Evolutionary conservation across 2,329 filamentous ascomycete genomes (phyloP), one percentile per base, ranked within the genome.

Genomic region (Pseudomassariella vexata): DNA sequence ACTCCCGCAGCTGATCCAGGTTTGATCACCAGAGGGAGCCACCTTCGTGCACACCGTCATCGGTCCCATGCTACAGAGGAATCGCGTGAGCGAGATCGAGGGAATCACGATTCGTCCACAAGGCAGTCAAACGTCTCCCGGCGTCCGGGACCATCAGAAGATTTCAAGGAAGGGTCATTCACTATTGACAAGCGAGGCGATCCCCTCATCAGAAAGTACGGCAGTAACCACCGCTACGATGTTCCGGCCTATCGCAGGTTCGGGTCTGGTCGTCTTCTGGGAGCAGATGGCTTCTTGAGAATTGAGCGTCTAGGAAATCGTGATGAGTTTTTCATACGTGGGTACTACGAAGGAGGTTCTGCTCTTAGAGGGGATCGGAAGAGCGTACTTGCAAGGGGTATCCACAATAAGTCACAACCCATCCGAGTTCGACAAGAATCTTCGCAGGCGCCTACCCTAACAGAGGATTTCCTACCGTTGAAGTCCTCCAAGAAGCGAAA

Each of bases 151-250:
- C 30, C 30, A 3, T 33, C 22, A 30, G 35, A 29, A 17, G 30
- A 35, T 16, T 38, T 34, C 24, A 36, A 12, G 5, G 30, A 45
- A 39, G 52, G 48, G 23, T 50, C 70, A 4, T 89, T 76, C 52
- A 47, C 76, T 26, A 48, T 85, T 31, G 90, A 96, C 56, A 76
- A 66, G 24, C 79, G 77, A 48, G 89, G 90, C 0, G 90, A 96
- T 48, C 64, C 70, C 5, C 70, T 87, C 28, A 87, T 92, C 42
- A 56, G 82, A 26, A 71, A 72, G 17, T 95, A 89, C 53, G 85
- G 85, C 2, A 72, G 75, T 18, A 69, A 84, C 23, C 79, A 95
- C 52, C 76, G 75, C 21, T 84, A 83, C 42, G 73, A 71, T 33
- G 61, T 94, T 9, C 87, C 88, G 0, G 48, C 59, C 3, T 95